Conservation (phyloP, 1,139 yeast species). For the Candida mesenterica region DNA sequence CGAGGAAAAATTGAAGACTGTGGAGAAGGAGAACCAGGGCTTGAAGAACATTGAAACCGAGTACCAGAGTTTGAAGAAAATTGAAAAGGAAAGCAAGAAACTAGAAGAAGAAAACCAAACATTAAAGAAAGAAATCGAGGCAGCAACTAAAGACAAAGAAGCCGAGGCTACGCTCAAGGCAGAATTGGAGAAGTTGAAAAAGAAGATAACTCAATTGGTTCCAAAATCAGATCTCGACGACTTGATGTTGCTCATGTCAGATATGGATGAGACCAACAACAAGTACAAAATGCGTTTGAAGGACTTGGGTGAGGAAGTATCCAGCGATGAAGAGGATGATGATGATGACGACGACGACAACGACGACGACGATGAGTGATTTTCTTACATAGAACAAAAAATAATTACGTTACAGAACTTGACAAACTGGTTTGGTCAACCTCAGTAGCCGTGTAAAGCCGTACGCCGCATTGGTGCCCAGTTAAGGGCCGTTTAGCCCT, state of each 20-base stretch:
- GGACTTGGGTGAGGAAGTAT: conserved; percentile 47
- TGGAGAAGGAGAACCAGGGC: conserved; percentile 1
- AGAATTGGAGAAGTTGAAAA: conserved; percentile 13
- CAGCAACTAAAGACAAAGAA: neutral
- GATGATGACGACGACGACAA: conserved; percentile 19
- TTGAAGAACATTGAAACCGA: conserved; percentile 1
- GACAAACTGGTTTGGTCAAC: too few relatives aligned
- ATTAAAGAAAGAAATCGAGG: neutral
- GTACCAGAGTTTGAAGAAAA: conserved; percentile 8
- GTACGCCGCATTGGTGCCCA: too few relatives aligned
- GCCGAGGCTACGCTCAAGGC: neutral
- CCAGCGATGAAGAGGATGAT: conserved; percentile 45
- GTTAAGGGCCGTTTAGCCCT: too few relatives aligned
- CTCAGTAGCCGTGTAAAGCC: too few relatives aligned
- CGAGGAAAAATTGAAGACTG: conserved; percentile 8
- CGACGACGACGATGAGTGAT: conserved; percentile 5
- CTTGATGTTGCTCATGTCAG: conserved; percentile 68
- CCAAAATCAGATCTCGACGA: conserved; percentile 72
- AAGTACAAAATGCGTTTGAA: conserved; percentile 55
- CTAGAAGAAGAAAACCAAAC: conserved; percentile 4
- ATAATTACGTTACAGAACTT: neutral
- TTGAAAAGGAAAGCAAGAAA: conserved; percentile 9
- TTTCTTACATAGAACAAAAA: neutral
- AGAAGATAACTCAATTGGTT: conserved; percentile 27
- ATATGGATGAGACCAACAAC: conserved; percentile 66